These are phyloP conservation scores for Quercus alba DNA, from an alignment of 306 rosid species.

Conservation along the genomic window DNA sequence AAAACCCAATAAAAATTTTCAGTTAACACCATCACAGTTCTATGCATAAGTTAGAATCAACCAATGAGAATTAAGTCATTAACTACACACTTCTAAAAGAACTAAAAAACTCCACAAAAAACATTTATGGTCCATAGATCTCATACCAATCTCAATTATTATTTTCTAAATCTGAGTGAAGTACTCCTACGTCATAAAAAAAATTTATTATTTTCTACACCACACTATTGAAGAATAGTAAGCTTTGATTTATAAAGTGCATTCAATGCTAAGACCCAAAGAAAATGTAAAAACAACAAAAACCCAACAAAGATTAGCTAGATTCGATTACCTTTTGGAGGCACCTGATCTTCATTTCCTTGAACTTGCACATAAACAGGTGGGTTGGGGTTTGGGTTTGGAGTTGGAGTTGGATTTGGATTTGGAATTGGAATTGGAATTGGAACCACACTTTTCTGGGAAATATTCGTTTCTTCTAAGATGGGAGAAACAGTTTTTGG, in stretches of 20 bases:
- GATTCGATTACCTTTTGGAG: constrained; percentile 29
- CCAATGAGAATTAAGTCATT: no score
- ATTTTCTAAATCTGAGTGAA: no score
- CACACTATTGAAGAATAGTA: not conserved
- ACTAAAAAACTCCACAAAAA: no score
- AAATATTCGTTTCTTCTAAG: constrained; percentile 48
- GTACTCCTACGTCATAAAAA: no score
- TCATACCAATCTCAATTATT: no score
- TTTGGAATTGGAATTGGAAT: not conserved
- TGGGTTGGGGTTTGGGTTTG: not conserved
- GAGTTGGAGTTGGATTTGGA: not conserved
- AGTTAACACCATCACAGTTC: not conserved
- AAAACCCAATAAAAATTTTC: not conserved
- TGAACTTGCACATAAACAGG: not conserved
- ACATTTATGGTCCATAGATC: no score
- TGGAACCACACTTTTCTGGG: constrained; percentile 28
- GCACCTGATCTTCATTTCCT: constrained; percentile 24
- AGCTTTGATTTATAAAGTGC: not conserved
- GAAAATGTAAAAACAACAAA: not conserved
- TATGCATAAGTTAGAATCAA: not conserved
- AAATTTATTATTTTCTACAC: not conserved
- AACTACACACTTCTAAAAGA: no score
- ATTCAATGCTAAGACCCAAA: not conserved
- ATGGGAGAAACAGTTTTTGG: constrained; percentile 33
- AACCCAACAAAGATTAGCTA: not conserved